These are phyloP conservation scores for Fusarium sp. DNA, from an alignment of 2,329 filamentous ascomycete species.

Conservation along the genomic window DNA sequence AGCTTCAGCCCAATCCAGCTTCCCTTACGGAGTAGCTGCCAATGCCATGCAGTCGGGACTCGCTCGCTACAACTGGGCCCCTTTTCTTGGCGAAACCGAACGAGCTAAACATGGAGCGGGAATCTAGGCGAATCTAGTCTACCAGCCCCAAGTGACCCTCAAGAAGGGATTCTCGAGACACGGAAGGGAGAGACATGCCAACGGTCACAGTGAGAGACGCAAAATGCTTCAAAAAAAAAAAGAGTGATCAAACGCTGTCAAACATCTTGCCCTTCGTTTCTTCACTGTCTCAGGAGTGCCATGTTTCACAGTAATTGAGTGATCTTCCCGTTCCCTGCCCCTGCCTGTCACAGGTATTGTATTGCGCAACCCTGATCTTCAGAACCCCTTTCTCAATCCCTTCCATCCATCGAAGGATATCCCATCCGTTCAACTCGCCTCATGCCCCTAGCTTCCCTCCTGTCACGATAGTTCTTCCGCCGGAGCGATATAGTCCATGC, in stretches of 20 bases:
- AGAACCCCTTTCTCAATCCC: constrained; percentile 24
- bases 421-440: constrained; percentile 21
- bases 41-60: constrained; percentile 25
- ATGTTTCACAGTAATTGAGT: constrained; percentile 25
- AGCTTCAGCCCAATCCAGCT: not conserved
- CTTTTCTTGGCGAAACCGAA: constrained; percentile 18
- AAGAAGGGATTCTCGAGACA: constrained; percentile 26
- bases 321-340: constrained; percentile 26
- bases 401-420: constrained; percentile 18
- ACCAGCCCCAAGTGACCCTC: constrained; percentile 6
- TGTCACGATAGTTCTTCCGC: constrained; percentile 23
- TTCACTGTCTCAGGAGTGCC: constrained; percentile 28
- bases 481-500: constrained; percentile 11
- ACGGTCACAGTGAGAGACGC: constrained; percentile 18
- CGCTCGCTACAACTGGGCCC: constrained; percentile 2
- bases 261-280: constrained; percentile 7
- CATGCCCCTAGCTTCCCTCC: constrained; percentile 6
- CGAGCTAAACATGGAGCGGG: constrained; percentile 24
- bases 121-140: constrained; percentile 42
- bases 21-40: constrained; percentile 4
- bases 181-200: constrained; percentile 42
- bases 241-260: constrained; percentile 6
- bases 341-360: constrained; percentile 13
- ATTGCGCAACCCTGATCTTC: constrained; percentile 24
- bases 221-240: not conserved